These are phyloP conservation scores for Pisolithus tinctorius DNA, from an alignment of 768 basidiomycete genomes.

Conservation along the genomic window DNA sequence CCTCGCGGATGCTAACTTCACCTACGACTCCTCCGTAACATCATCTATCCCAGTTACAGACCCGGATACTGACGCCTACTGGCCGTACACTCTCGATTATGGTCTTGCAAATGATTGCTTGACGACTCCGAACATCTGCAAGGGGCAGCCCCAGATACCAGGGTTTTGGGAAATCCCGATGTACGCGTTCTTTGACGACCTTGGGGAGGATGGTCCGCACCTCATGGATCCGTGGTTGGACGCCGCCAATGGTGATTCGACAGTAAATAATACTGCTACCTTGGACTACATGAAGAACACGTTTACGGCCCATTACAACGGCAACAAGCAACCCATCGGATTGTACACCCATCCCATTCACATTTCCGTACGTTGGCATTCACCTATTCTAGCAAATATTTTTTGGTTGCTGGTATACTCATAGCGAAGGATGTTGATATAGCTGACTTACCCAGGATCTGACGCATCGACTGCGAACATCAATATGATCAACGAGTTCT, in stretches of 20 bases:
- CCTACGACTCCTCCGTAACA: slow-evolving; percentile 62
- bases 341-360: slow-evolving; percentile 81
- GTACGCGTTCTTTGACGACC: slow-evolving; percentile 68
- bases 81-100: slow-evolving; percentile 79
- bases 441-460: slow-evolving; percentile 57
- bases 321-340: slow-evolving; percentile 73
- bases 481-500: slow-evolving; percentile 69
- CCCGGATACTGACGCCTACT: slow-evolving; percentile 63
- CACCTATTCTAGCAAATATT: too few species aligned
- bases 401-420: too few species aligned
- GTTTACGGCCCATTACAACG: slow-evolving; percentile 68
- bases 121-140: slow-evolving; percentile 45
- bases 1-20: slow-evolving; percentile 51
- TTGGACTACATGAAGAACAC: slow-evolving; percentile 67
- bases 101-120: slow-evolving; percentile 78
- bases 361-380: slow-evolving; percentile 37
- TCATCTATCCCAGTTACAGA: slow-evolving; percentile 63
- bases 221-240: slow-evolving; percentile 86
- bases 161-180: slow-evolving; percentile 85
- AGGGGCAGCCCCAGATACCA: slow-evolving; percentile 63
- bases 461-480: slow-evolving; percentile 46
- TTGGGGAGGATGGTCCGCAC: slow-evolving; percentile 50
- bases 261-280: slow-evolving; percentile 54
- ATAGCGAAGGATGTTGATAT: slow-evolving; percentile 4
- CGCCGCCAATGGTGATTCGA: slow-evolving; percentile 42